Percentiles rank a stretch among this genome's conserved stretches.
Evolutionary conservation across 2,329 filamentous ascomycete genomes (phyloP).

Genomic region (Aureobasidium sp.): DNA sequence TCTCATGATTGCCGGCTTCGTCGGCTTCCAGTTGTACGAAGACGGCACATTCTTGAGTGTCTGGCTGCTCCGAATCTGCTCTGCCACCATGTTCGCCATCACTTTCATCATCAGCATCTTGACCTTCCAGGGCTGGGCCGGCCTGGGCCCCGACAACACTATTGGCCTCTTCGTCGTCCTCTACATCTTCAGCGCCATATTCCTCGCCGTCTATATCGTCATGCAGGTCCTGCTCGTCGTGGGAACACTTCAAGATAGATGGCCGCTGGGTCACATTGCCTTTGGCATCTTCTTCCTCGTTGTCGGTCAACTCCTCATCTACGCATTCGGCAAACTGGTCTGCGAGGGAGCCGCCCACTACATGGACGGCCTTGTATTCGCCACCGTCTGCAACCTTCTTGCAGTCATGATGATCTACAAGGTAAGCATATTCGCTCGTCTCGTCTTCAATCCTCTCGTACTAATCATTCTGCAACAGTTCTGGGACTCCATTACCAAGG

Average conservation of each 20-base stretch:
- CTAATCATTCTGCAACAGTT: constrained; percentile 48
- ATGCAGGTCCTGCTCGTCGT: constrained; percentile 84
- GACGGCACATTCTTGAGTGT: constrained; percentile 89
- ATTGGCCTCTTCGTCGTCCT: constrained; percentile 83
- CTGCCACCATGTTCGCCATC: constrained; percentile 72
- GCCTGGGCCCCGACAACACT: constrained; percentile 75
- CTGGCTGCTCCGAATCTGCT: constrained; percentile 79
- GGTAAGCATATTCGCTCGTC: constrained; percentile 37
- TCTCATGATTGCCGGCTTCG: constrained; percentile 92
- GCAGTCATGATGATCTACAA: constrained; percentile 99
- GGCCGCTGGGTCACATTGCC: constrained; percentile 84
- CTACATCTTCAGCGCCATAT: constrained; percentile 83
- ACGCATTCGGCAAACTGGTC: constrained; percentile 77
- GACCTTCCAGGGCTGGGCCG: constrained; percentile 88
- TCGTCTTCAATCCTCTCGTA: neutral
- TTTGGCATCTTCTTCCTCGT: constrained; percentile 91
- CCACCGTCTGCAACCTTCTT: constrained; percentile 84
- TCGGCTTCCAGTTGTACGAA: constrained; percentile 96
- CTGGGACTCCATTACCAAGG: constrained; percentile 98
- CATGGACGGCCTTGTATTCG: constrained; percentile 87
- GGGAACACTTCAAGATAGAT: constrained; percentile 86
- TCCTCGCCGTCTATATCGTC: constrained; percentile 72
- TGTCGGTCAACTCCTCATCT: constrained; percentile 83
- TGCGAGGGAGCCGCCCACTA: constrained; percentile 84
- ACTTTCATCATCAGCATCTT: constrained; percentile 79